Conservation (phyloP, 2,329 filamentous ascomycete genomes). For the Dothiorella sarmentorum region DNA sequence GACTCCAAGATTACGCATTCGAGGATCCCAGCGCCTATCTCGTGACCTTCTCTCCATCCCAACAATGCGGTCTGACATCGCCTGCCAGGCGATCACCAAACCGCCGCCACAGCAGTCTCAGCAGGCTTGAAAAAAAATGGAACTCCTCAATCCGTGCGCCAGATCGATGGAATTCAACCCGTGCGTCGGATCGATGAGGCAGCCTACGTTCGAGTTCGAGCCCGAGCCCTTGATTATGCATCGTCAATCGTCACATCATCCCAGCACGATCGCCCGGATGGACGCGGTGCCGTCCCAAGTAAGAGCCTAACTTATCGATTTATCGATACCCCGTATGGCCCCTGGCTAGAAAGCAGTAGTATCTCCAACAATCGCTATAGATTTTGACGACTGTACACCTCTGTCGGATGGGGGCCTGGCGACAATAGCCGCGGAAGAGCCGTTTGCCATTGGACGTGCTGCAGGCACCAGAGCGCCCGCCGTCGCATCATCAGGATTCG, state of each 20-base stretch:
- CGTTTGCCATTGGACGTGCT: background rate
- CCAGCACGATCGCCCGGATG: background rate
- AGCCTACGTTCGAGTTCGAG: background rate
- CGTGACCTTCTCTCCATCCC: too few relatives aligned
- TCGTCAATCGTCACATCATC: background rate
- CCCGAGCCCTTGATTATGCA: constrained; percentile 3
- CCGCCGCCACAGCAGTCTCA: background rate
- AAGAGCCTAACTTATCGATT: too few relatives aligned
- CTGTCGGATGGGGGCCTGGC: background rate
- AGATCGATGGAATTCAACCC: background rate
- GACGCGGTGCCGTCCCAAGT: background rate
- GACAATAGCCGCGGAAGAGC: background rate
- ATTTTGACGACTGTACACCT: background rate
- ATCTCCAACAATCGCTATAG: background rate
- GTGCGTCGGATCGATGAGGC: constrained; percentile 2
- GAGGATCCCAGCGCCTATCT: too few relatives aligned
- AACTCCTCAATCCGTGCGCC: background rate
- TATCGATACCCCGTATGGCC: background rate
- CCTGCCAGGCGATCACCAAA: background rate
- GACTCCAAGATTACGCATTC: too few relatives aligned
- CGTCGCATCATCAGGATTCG: background rate
- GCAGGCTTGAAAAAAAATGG: background rate
- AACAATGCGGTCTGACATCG: constrained; percentile 1
- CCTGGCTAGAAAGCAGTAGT: background rate
- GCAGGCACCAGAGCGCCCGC: background rate